Percentiles rank a stretch among this genome's conserved stretches.
These are phyloP conservation scores for Phaeosphaeriaceae sp. DNA, from an alignment of 2,329 filamentous ascomycete species.

Conservation along the genomic window DNA sequence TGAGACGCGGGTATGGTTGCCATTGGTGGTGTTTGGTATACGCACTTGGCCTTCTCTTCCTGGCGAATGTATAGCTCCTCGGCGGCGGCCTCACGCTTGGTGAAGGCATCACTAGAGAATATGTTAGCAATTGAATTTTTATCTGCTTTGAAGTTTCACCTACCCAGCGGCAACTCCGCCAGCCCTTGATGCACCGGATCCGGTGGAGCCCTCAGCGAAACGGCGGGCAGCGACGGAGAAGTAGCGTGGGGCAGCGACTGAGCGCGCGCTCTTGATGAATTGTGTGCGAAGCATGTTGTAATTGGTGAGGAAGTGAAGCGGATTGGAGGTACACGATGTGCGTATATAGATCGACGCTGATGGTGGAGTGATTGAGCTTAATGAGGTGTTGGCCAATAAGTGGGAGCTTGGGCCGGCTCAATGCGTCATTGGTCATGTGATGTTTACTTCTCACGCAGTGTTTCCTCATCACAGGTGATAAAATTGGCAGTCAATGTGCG, in stretches of 20 bases:
- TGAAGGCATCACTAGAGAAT: constrained; percentile 80
- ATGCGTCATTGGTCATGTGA: constrained; percentile 31
- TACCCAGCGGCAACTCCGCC: constrained; percentile 50
- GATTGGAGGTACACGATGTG: constrained; percentile 14
- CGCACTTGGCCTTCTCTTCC: constrained; percentile 86
- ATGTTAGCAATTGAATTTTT: constrained; percentile 12
- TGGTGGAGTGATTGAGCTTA: constrained; percentile 35
- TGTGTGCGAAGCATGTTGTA: constrained; percentile 47
- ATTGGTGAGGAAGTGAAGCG: constrained; percentile 8
- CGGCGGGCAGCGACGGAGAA: constrained; percentile 54
- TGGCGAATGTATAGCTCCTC: constrained; percentile 86
- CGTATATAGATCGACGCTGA: constrained; percentile 22
- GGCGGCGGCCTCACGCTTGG: constrained; percentile 84
- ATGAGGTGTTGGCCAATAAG: constrained; percentile 3
- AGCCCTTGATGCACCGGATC: constrained; percentile 51
- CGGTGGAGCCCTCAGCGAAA: constrained; percentile 57
- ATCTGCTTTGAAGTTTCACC: constrained; percentile 13
- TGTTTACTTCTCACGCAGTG: constrained; percentile 1
- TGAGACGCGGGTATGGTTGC: not conserved
- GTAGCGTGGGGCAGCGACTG: constrained; percentile 46
- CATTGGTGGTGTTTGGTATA: constrained; percentile 5
- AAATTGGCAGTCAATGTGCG: not conserved
- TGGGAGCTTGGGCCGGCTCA: constrained; percentile 19
- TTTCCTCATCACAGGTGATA: not conserved
- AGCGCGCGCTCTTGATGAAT: constrained; percentile 51